A percentile compares a stretch with the other conserved stretches of the same genome.
Evolutionary conservation across 2,329 filamentous ascomycete genomes (phyloP).

Genomic region (Aspergillus sp.): DNA sequence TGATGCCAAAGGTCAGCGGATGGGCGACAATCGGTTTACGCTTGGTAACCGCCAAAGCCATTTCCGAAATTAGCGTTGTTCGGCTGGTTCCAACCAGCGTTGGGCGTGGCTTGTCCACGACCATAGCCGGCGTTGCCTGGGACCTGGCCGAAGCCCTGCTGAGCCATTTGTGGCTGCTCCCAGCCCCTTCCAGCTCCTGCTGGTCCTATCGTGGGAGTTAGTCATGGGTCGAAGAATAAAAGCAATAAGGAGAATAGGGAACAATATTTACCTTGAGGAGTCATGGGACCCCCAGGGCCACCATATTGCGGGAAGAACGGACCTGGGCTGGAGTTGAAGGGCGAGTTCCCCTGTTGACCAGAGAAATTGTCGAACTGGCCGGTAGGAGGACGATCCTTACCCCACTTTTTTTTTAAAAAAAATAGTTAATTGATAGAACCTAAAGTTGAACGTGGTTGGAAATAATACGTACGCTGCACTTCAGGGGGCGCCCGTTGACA

Average conservation of each 20-base stretch:
- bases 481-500: slow-evolving; percentile 92
- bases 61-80: slow-evolving; percentile 51
- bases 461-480: slow-evolving; percentile 84
- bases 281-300: slow-evolving; percentile 65
- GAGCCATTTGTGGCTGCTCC: slow-evolving; percentile 51
- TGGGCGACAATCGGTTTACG: slow-evolving; percentile 38
- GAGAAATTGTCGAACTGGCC: slow-evolving; percentile 80
- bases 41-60: slow-evolving; percentile 62
- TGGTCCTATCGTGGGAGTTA: slow-evolving; percentile 42
- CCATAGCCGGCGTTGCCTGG: slow-evolving; percentile 78
- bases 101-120: slow-evolving; percentile 63
- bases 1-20: slow-evolving; percentile 12
- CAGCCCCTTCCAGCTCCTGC: slow-evolving; percentile 58
- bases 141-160: slow-evolving; percentile 61
- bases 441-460: slow-evolving; percentile 9
- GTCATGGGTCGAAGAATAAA: slow-evolving; percentile 1
- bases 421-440: slow-evolving; percentile 29
- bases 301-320: slow-evolving; percentile 93
- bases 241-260: not conserved
- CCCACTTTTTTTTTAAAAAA: slow-evolving; percentile 66
- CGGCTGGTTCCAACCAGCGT: slow-evolving; percentile 54
- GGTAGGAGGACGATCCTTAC: slow-evolving; percentile 94
- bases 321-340: slow-evolving; percentile 71
- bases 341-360: slow-evolving; percentile 71
- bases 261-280: slow-evolving; percentile 51